Percentiles rank a stretch among this genome's conserved stretches.
phyloP scores from a whole-genome alignment of 768 basidiomycete species.

The Cystoderma amianthinum region DNA sequence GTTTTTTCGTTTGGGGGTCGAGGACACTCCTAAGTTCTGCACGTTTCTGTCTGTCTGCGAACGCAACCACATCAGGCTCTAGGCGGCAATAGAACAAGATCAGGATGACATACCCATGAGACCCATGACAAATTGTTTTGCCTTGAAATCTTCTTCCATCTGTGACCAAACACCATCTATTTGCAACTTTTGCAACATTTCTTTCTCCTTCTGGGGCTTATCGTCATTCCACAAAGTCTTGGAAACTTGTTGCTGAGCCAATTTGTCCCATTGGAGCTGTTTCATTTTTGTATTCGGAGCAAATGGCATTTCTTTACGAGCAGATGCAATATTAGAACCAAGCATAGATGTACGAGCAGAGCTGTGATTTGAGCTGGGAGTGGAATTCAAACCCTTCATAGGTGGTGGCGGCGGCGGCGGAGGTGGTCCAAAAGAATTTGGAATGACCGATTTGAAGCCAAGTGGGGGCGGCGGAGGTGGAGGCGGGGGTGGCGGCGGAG shows the following conservation, averaged over 20 bases:
- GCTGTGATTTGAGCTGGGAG: conserved; percentile 26
- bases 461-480: conserved; percentile 27
- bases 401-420: conserved; percentile 32
- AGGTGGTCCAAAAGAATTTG: conserved; percentile 9
- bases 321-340: conserved; percentile 47
- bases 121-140: conserved; percentile 89
- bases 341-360: conserved; percentile 58
- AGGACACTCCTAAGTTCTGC: conserved; percentile 90
- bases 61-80: no score
- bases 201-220: conserved; percentile 57
- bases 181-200: conserved; percentile 79
- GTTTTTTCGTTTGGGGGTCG: conserved; percentile 86
- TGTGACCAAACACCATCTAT: conserved; percentile 86
- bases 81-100: neutral
- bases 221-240: conserved; percentile 86
- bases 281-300: conserved; percentile 92
- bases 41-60: conserved; percentile 69
- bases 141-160: conserved; percentile 98
- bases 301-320: conserved; percentile 80
- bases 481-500: conserved; percentile 25
- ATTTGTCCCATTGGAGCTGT: conserved; percentile 97
- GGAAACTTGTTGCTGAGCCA: conserved; percentile 80
- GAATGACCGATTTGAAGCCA: conserved; percentile 10
- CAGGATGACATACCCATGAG: conserved; percentile 59
- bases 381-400: conserved; percentile 17